These are phyloP conservation scores for Ogataea hybrid DNA, from an alignment of 1,139 yeast species.

Conservation along the genomic window DNA sequence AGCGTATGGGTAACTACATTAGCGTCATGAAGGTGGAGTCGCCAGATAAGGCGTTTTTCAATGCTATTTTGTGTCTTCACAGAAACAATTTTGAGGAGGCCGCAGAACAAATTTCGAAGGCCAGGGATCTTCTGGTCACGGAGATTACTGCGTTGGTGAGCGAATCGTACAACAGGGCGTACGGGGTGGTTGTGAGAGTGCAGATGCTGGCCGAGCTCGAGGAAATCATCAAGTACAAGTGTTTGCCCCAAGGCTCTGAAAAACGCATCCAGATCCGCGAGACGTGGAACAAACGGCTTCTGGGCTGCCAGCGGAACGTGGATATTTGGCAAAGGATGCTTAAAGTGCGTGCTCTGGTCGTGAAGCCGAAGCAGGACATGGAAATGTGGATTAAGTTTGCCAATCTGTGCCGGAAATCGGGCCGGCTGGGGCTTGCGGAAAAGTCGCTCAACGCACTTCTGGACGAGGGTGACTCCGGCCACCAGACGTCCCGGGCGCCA, in stretches of 20 bases:
- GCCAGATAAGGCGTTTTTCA: too few species aligned
- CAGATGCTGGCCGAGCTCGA: slow-evolving; percentile 97
- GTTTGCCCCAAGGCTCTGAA: slow-evolving; percentile 78
- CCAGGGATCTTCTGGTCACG: slow-evolving; percentile 86
- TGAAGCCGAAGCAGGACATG: slow-evolving; percentile 95
- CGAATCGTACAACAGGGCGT: slow-evolving; percentile 95
- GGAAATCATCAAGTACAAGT: slow-evolving; percentile 87
- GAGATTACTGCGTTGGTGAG: slow-evolving; percentile 94
- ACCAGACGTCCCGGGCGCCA: slow-evolving; percentile 65
- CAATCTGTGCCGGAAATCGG: slow-evolving; percentile 90
- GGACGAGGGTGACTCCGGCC: slow-evolving; percentile 47
- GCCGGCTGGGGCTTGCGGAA: slow-evolving; percentile 88
- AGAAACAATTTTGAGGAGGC: too few species aligned
- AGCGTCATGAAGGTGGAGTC: too few species aligned
- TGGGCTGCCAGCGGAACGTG: slow-evolving; percentile 94
- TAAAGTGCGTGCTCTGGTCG: slow-evolving; percentile 88
- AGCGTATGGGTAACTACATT: too few species aligned
- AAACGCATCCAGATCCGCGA: slow-evolving; percentile 76
- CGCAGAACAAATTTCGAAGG: slow-evolving; percentile 69
- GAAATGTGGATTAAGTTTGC: slow-evolving; percentile 99
- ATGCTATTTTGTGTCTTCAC: too few species aligned
- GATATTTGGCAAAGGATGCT: slow-evolving; percentile 98
- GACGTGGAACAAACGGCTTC: slow-evolving; percentile 90
- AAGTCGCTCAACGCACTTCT: slow-evolving; percentile 78
- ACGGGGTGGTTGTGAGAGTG: slow-evolving; percentile 93